These are phyloP conservation scores for Talaromyces borbonicus DNA, from an alignment of 495 filamentous ascomycete genomes.

Conservation along the genomic window DNA sequence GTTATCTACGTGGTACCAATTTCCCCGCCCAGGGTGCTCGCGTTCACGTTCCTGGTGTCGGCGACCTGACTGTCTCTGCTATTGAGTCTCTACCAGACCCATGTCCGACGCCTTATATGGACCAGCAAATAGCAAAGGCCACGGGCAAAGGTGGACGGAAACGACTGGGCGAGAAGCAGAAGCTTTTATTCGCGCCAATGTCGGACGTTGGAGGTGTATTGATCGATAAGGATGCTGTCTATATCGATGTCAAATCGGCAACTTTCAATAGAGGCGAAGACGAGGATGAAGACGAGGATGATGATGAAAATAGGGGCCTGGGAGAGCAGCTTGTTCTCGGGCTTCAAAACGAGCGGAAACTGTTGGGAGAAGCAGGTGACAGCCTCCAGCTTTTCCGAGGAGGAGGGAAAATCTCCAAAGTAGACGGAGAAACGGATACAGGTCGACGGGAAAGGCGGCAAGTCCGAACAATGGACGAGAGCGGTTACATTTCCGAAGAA, in stretches of 20 bases:
- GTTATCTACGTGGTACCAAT: constrained; percentile 92
- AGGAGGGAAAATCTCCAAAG: constrained; percentile 56
- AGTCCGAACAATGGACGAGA: constrained; percentile 51
- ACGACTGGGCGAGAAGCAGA: constrained; percentile 87
- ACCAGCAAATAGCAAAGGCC: constrained; percentile 71
- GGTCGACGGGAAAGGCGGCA: constrained; percentile 64
- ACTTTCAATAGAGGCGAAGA: constrained; percentile 65
- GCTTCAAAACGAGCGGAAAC: constrained; percentile 68
- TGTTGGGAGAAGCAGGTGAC: constrained; percentile 72
- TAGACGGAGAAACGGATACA: constrained; percentile 47
- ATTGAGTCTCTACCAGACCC: constrained; percentile 89
- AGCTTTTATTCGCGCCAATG: constrained; percentile 93
- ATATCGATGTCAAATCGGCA: constrained; percentile 63
- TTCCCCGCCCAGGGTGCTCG: constrained; percentile 78
- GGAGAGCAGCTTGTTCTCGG: constrained; percentile 90
- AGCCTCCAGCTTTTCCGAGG: constrained; percentile 76
- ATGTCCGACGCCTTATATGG: constrained; percentile 85
- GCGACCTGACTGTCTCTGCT: constrained; percentile 75
- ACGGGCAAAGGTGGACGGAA: constrained; percentile 68
- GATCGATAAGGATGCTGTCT: constrained; percentile 72
- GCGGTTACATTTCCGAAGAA: constrained; percentile 39
- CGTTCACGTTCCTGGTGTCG: constrained; percentile 88
- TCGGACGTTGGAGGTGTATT: constrained; percentile 89
- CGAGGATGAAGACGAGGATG: constrained; percentile 29
- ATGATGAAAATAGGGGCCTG: constrained; percentile 62